Evolutionary conservation across 257 asterid genomes (phyloP).

Genomic region (Lantana camara): DNA sequence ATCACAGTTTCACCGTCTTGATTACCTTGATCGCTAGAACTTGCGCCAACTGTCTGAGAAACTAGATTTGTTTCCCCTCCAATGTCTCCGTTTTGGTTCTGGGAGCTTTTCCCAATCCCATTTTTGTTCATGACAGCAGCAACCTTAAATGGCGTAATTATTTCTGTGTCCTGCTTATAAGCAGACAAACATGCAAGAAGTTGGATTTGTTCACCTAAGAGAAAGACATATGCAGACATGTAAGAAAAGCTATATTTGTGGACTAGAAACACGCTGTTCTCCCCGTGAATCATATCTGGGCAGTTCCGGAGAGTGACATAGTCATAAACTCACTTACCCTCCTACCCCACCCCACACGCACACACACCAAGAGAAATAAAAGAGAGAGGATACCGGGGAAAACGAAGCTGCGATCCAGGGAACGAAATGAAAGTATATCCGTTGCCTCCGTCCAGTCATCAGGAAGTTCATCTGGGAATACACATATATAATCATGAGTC

Average conservation of each 20-base stretch:
- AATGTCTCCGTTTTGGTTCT: constrained; percentile 54
- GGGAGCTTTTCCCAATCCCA: constrained; percentile 54
- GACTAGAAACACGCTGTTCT: constrained; percentile 7
- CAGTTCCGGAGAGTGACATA: neutral
- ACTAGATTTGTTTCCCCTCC: constrained; percentile 40
- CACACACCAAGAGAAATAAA: constrained; percentile 30
- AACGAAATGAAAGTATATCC: constrained; percentile 65
- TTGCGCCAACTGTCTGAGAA: constrained; percentile 30
- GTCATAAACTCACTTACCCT: neutral
- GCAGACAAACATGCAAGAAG: constrained; percentile 88
- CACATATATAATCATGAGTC: constrained; percentile 18
- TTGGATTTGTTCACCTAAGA: constrained; percentile 84
- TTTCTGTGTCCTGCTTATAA: constrained; percentile 84
- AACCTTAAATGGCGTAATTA: constrained; percentile 94
- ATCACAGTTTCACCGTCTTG: constrained; percentile 37
- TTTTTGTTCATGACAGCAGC: constrained; percentile 90
- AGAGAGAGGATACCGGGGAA: constrained; percentile 94
- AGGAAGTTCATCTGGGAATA: constrained; percentile 72
- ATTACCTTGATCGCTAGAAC: constrained; percentile 44
- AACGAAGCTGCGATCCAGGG: constrained; percentile 86
- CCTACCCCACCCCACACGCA: neutral
- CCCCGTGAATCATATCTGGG: too few relatives aligned
- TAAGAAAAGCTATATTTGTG: constrained; percentile 25
- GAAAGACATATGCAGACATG: constrained; percentile 26
- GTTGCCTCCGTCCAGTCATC: constrained; percentile 82